A percentile compares a stretch with the other conserved stretches of the same genome.
phyloP scores from a whole-genome alignment of 805 yeast species.

The Barnettozyma populi region DNA sequence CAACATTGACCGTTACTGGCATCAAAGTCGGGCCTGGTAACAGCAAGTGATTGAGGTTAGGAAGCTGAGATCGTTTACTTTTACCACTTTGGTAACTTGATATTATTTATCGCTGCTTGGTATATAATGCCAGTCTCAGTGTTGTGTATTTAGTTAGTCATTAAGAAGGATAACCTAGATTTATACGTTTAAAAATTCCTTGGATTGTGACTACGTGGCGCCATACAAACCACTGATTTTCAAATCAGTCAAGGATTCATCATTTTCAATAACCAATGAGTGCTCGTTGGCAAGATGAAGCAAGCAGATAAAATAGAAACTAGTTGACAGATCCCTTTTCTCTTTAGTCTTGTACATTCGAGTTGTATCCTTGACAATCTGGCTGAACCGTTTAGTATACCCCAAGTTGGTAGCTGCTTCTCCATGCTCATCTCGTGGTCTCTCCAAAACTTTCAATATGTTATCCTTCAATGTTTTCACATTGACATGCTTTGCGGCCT shows the following conservation, averaged over 20 bases:
- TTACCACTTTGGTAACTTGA: too few species aligned
- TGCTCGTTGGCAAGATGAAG: constrained; percentile 85
- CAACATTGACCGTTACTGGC: too few species aligned
- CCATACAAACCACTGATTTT: constrained; percentile 6
- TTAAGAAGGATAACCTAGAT: too few species aligned
- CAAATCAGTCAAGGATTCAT: constrained; percentile 16
- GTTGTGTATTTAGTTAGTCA: too few species aligned
- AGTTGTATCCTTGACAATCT: constrained; percentile 44
- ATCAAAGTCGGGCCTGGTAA: too few species aligned
- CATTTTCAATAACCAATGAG: constrained; percentile 46
- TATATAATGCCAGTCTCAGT: too few species aligned
- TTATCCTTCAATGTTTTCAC: constrained; percentile 68
- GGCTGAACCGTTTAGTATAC: constrained; percentile 31
- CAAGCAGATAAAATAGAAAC: constrained; percentile 79
- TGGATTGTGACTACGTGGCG: not conserved
- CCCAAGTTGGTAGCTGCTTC: not conserved
- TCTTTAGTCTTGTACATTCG: constrained; percentile 51
- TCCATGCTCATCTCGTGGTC: not conserved
- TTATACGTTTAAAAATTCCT: too few species aligned
- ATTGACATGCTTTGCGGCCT: constrained; percentile 75
- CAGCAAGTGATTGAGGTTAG: too few species aligned
- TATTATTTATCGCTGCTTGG: too few species aligned
- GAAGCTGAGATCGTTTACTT: too few species aligned
- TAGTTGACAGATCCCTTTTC: constrained; percentile 67
- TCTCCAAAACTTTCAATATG: constrained; percentile 55